Percentiles rank a stretch among this genome's conserved stretches.
These are phyloP conservation scores for Cladosporium velox DNA, from an alignment of 2,329 filamentous ascomycete species.

Conservation along the genomic window DNA sequence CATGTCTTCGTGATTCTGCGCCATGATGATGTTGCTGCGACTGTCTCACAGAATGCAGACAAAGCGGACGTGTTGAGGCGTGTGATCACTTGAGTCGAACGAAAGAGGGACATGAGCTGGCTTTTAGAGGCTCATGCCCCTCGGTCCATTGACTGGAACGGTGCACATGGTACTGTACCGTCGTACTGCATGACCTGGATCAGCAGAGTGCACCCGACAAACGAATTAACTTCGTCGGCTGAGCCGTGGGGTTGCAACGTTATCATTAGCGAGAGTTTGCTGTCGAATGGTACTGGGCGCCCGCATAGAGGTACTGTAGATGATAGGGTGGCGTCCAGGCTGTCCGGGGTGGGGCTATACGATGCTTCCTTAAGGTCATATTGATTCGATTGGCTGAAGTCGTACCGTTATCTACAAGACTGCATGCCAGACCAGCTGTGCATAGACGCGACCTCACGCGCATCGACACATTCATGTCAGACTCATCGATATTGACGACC, in stretches of 20 bases:
- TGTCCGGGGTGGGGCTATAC: slow-evolving; percentile 8
- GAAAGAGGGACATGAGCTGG: not conserved
- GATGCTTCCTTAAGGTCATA: not conserved
- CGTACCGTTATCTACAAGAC: slow-evolving; percentile 3
- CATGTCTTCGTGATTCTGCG: slow-evolving; percentile 33
- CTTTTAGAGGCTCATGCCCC: slow-evolving; percentile 1
- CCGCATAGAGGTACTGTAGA: not conserved
- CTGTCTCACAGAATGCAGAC: not conserved
- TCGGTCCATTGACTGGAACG: slow-evolving; percentile 1
- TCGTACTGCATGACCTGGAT: slow-evolving; percentile 17
- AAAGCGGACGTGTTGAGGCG: not conserved
- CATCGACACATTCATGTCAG: not conserved
- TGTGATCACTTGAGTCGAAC: not conserved
- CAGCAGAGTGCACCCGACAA: slow-evolving; percentile 9
- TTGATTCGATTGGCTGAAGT: not conserved
- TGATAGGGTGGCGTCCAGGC: not conserved
- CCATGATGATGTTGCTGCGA: slow-evolving; percentile 22
- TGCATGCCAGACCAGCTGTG: not conserved
- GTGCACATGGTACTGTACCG: slow-evolving; percentile 18
- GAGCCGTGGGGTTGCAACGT: slow-evolving; percentile 16
- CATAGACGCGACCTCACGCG: not conserved
- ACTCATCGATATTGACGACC: not conserved
- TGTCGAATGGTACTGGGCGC: slow-evolving; percentile 2
- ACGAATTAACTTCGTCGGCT: slow-evolving; percentile 14
- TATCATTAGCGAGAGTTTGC: slow-evolving; percentile 18